A percentile compares a stretch with the other conserved stretches of the same genome.
Conservation (phyloP, 257 asterid species). For the Nicotiana otophora region DNA sequence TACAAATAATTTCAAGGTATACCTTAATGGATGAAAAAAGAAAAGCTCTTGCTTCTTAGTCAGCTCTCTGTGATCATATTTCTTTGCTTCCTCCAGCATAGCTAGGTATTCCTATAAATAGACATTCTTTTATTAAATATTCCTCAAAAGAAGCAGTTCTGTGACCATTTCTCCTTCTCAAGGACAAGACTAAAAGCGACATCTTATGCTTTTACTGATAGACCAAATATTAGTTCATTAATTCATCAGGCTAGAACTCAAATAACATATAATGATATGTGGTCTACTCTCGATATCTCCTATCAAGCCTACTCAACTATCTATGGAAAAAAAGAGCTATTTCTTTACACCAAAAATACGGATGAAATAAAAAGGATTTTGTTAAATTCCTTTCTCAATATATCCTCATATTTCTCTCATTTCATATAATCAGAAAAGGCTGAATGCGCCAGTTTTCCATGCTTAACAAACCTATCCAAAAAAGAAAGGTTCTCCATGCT, state of each 20-base stretch:
- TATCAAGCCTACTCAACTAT: background rate
- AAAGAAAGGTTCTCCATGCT: too few species aligned
- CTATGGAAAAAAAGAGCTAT: background rate
- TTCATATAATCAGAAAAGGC: background rate
- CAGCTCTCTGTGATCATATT: slow-evolving; percentile 96
- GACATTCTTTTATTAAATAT: slow-evolving; percentile 13
- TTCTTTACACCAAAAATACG: background rate
- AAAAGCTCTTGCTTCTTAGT: slow-evolving; percentile 94
- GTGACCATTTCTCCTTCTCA: background rate
- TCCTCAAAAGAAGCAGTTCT: slow-evolving; percentile 8
- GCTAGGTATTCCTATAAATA: slow-evolving; percentile 71
- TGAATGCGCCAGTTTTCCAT: background rate
- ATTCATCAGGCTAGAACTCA: background rate
- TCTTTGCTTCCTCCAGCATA: slow-evolving; percentile 93
- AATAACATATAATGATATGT: background rate
- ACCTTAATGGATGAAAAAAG: slow-evolving; percentile 97
- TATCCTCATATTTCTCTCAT: background rate
- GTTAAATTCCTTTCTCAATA: background rate
- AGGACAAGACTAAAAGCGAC: background rate
- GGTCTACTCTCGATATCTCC: background rate
- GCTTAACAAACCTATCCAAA: background rate
- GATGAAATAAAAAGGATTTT: background rate
- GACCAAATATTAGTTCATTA: background rate
- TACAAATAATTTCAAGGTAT: slow-evolving; percentile 14
- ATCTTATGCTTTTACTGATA: background rate